Evolutionary conservation across 176 grass and related monocot genomes (phyloP).

Genomic region (Calamus simplicifolius): DNA sequence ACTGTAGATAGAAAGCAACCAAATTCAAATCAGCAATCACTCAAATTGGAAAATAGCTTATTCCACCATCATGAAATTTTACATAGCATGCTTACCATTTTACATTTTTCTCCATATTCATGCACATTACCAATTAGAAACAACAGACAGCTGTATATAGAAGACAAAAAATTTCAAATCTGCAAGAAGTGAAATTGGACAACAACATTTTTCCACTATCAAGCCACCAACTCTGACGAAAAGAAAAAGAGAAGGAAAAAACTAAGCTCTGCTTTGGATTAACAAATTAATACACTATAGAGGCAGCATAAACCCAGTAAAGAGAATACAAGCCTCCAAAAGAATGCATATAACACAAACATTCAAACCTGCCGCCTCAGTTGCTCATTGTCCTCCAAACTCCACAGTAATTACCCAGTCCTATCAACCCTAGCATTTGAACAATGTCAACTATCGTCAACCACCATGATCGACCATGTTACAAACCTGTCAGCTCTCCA

Average conservation of each 20-base stretch:
- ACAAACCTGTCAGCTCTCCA: slow-evolving; percentile 13
- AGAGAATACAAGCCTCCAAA: slow-evolving; percentile 29
- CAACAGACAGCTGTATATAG: too few species aligned
- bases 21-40: too few species aligned
- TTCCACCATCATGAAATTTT: too few species aligned
- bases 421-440: slow-evolving; percentile 36
- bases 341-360: slow-evolving; percentile 62
- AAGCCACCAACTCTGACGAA: background rate
- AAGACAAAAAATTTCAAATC: too few species aligned
- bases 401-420: slow-evolving; percentile 31
- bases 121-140: too few species aligned
- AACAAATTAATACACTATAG: slow-evolving; percentile 35
- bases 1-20: too few species aligned
- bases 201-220: too few species aligned
- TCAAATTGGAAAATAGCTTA: too few species aligned
- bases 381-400: slow-evolving; percentile 46
- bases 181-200: too few species aligned
- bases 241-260: background rate
- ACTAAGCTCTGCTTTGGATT: slow-evolving; percentile 1
- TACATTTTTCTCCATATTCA: too few species aligned
- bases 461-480: slow-evolving; percentile 18
- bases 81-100: too few species aligned
- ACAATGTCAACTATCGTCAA: slow-evolving; percentile 27
- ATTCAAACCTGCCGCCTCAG: slow-evolving; percentile 16
- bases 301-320: slow-evolving; percentile 14